phyloP scores from a whole-genome alignment of 2,329 filamentous ascomycete genomes.

The Aspergillus proliferans region DNA sequence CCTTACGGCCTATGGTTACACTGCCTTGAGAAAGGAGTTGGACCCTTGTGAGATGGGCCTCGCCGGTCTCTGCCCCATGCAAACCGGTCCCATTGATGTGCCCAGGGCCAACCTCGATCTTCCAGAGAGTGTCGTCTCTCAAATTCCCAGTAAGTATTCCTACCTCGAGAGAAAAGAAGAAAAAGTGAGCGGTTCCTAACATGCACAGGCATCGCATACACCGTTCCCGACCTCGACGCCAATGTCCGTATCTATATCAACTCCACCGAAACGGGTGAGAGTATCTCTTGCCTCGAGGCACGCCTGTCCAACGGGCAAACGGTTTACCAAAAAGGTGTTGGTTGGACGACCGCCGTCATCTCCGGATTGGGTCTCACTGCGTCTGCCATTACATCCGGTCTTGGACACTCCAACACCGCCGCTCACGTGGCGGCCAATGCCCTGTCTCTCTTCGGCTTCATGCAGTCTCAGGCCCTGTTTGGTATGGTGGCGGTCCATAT shows the following conservation, averaged over 20 bases:
- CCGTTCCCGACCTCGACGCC: slow-evolving; percentile 84
- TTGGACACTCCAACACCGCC: slow-evolving; percentile 89
- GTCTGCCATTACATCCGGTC: slow-evolving; percentile 80
- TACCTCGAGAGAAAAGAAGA: not conserved
- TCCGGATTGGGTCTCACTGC: slow-evolving; percentile 75
- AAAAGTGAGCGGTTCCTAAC: slow-evolving; percentile 2
- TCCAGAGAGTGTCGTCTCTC: slow-evolving; percentile 49
- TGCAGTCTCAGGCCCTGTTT: slow-evolving; percentile 88
- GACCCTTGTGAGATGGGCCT: slow-evolving; percentile 69
- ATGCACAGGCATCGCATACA: slow-evolving; percentile 66
- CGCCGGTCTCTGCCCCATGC: slow-evolving; percentile 83
- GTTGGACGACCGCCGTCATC: slow-evolving; percentile 84
- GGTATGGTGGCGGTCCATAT: slow-evolving; percentile 75
- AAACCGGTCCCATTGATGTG: slow-evolving; percentile 71
- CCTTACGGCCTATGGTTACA: slow-evolving; percentile 76
- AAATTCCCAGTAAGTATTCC: slow-evolving; percentile 57
- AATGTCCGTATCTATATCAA: slow-evolving; percentile 78
- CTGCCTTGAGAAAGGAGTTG: slow-evolving; percentile 59
- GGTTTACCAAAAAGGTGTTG: slow-evolving; percentile 79
- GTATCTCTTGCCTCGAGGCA: slow-evolving; percentile 81
- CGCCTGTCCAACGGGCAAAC: slow-evolving; percentile 86
- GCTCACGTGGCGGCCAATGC: slow-evolving; percentile 92
- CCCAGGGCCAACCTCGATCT: slow-evolving; percentile 61
- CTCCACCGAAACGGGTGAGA: slow-evolving; percentile 55
- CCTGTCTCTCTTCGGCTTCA: slow-evolving; percentile 88